Base-by-base conservation (phyloP, 2,329 filamentous ascomycete genomes). In the Dothideomycetidae sp. region DNA sequence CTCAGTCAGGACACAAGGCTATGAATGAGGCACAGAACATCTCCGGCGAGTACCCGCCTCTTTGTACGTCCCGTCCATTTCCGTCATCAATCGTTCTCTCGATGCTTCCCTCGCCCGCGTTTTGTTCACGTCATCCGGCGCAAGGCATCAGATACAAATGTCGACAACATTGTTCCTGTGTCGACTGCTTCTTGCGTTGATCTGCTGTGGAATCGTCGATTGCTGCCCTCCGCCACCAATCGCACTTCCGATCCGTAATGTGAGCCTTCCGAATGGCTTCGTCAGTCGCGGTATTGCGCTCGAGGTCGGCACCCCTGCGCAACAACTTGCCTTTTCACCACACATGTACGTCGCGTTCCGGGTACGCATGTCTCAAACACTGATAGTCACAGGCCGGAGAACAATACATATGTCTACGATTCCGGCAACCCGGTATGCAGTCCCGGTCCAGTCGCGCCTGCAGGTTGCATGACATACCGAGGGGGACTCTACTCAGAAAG, bases 351-450 rank as follows among this genome's bases (percentile, higher is more conserved):
- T 29, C 10, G 10, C 16, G 15, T 11, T 12, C 14, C 12, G n/a
- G 21, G 7, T n/a, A 26, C 21, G n/a, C 7, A 7, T 26, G 21
- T n/a, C 21, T 26, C 12, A n/a, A 14, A 3, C 26, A 12, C 33
- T 36, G 5, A 34, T 12, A n/a, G 3, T 15, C 4, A 3, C 23
- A 37, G 34, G 34, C 12, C 34, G 2, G 19, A 37, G 16, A 37
- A 37, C 15, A 37, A 37, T 11, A 37, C 34, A 4, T 37, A 37
- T 11, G 23, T 30, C 26, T 37, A 37, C 15, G 9, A 16, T 4
- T 7, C 15, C 4, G 9, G 10, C 7, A 23, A 16, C 5, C 12
- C 34, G 7, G 21, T 19, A 19, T 37, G 34, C 15, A 26, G n/a
- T n/a, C 13, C 34, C 5, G 5, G 23, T 3, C 29, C 28, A 11